Evolutionary conservation across 169 alveolate species (phyloP).

Genomic region (Plasmodium billcollinsi): DNA sequence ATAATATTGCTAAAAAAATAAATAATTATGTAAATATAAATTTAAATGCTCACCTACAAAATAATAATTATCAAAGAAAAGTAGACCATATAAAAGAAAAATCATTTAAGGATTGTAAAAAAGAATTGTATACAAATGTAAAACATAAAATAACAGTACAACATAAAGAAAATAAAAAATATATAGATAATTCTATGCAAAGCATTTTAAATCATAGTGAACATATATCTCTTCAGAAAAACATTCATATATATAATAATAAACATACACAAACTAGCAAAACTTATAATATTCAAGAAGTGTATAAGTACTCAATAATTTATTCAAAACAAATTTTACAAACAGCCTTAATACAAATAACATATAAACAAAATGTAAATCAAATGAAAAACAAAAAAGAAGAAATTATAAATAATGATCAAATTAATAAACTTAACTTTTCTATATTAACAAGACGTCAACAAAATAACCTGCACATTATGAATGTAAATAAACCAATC

Average conservation of each 20-base stretch:
- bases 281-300: slow-evolving; percentile 29
- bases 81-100: too few relatives aligned
- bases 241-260: neutral
- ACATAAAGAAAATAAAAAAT: neutral
- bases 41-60: too few relatives aligned
- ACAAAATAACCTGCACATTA: slow-evolving; percentile 11
- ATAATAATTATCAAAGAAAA: too few relatives aligned
- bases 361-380: slow-evolving; percentile 39
- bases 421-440: slow-evolving; percentile 12
- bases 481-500: neutral
- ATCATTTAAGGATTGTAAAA: neutral
- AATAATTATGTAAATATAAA: too few relatives aligned
- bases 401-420: slow-evolving; percentile 2
- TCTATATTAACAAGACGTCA: slow-evolving; percentile 4
- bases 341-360: slow-evolving; percentile 54
- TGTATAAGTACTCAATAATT: slow-evolving; percentile 11
- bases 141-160: neutral
- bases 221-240: too few relatives aligned
- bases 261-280: slow-evolving; percentile 27
- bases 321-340: slow-evolving; percentile 36
- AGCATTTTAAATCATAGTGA: neutral
- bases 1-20: too few relatives aligned
- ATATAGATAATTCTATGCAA: slow-evolving; percentile 4
- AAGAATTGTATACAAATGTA: neutral
- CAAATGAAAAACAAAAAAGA: slow-evolving; percentile 16